Percentiles rank a stretch among this genome's conserved stretches.
Evolutionary conservation across 257 asterid species (phyloP).

Genomic region (Solanum ahanhuiri): DNA sequence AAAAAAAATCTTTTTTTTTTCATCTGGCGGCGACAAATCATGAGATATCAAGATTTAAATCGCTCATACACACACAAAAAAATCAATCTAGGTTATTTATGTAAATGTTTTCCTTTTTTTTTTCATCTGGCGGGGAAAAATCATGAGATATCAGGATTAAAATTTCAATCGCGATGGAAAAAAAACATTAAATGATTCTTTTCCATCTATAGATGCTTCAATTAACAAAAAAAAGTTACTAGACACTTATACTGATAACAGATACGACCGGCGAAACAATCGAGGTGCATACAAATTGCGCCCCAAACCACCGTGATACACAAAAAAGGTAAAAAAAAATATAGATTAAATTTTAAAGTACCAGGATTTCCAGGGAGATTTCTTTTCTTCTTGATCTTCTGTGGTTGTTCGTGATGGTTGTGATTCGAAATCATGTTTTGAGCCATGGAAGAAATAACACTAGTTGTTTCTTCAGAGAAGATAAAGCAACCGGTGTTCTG

Average conservation of each 20-base stretch:
- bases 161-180: background rate
- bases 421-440: conserved; percentile 14
- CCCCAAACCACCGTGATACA: background rate
- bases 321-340: background rate
- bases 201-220: background rate
- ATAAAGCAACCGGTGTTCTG: conserved; percentile 15
- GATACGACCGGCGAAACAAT: background rate
- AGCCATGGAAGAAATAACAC: conserved; percentile 34
- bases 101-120: too few species aligned
- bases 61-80: background rate
- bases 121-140: background rate
- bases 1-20: background rate
- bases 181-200: background rate
- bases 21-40: background rate
- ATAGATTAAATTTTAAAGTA: background rate
- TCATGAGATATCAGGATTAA: background rate
- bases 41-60: background rate
- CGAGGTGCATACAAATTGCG: background rate
- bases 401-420: conserved; percentile 29
- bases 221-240: background rate
- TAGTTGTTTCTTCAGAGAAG: conserved; percentile 48
- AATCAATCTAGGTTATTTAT: background rate
- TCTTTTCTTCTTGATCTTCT: conserved; percentile 65
- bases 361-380: conserved; percentile 90
- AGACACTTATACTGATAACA: background rate